Percentiles rank a stretch among this genome's conserved stretches.
phyloP scores from a whole-genome alignment of 2,329 filamentous ascomycete genomes.

The Rutstroemia sp. region DNA sequence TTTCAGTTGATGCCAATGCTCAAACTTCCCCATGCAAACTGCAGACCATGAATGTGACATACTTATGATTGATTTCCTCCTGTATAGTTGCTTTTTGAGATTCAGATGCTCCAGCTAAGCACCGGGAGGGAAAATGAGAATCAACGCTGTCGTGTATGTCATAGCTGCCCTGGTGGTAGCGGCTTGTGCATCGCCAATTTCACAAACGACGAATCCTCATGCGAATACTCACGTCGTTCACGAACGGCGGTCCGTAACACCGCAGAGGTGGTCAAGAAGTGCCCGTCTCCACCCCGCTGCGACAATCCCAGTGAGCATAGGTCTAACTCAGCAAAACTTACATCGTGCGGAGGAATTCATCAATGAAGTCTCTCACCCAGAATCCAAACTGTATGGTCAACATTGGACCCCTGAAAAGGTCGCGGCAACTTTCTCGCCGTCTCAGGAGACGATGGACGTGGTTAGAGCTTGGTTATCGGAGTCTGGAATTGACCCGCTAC shows the following conservation, averaged over 20 bases:
- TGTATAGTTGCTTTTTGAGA: neutral
- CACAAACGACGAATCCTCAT: slow-evolving; percentile 2
- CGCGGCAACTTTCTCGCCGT: slow-evolving; percentile 36
- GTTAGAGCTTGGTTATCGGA: slow-evolving; percentile 47
- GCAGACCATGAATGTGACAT: neutral
- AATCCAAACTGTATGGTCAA: slow-evolving; percentile 38
- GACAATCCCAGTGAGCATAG: slow-evolving; percentile 30
- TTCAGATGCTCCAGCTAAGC: slow-evolving; percentile 20
- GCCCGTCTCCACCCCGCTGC: slow-evolving; percentile 17
- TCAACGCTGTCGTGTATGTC: slow-evolving; percentile 17
- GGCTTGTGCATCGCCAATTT: slow-evolving; percentile 19
- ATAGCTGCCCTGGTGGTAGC: slow-evolving; percentile 26
- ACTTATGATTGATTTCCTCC: neutral
- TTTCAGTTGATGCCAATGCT: neutral
- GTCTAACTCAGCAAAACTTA: slow-evolving; percentile 39
- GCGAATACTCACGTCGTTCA: slow-evolving; percentile 21
- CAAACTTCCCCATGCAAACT: neutral
- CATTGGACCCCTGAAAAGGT: slow-evolving; percentile 40
- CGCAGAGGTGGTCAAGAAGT: slow-evolving; percentile 18
- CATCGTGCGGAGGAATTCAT: slow-evolving; percentile 38
- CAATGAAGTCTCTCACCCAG: slow-evolving; percentile 37
- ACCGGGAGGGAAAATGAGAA: slow-evolving; percentile 18
- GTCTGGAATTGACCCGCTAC: slow-evolving; percentile 41
- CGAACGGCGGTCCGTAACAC: slow-evolving; percentile 18
- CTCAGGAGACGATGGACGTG: slow-evolving; percentile 37